Base-by-base conservation (phyloP, 228 moss, liverwort and hornwort genomes). In the Sphagnum magellanicum region DNA sequence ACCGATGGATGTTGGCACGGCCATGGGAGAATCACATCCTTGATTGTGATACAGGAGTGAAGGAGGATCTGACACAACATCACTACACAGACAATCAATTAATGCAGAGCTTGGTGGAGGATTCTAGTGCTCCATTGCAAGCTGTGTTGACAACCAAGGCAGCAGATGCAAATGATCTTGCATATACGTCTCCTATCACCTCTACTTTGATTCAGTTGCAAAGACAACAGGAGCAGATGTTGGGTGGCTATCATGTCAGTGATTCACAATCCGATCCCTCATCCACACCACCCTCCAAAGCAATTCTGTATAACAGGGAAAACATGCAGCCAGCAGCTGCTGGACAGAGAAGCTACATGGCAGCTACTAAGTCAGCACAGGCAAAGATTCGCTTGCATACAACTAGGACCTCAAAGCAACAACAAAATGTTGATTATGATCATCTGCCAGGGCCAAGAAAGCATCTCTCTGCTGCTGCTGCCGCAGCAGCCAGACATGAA, bases 1-100 rank as follows among this genome's bases (percentile, higher is more conserved):
- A 95, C 73, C 77, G 95, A 14, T 95, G 95, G 95, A 95, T 92
- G 92, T 88, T 92, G 50, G 95, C 92, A 5, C 85, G 95, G 7
- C 95, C 95, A 4, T 95, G 95, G 95, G 92, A 95, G 59, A 95
- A 90, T 63, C 92, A 90, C 79, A 67, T 81, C 83, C 47, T 60
- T 69, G 72, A 87, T 74, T 32, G 32, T 32, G 71, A 76, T 75
- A 66, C 77, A 69, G 69, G 71, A 52, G 59, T 76, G 69, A 49
- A 72, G 59, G 81, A 75, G 76, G 32, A 32, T 32, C 32, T 32
- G 32, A 32, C 32, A 32, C 32, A 32, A 32, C 32, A 32, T 32
- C 32, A 32, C 32, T 32, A 32, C 32, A 32, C 32, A 32, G 72
- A 78, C 52, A 65, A 63, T 16, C 15, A 85, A 50, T 74, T 50